Conservation (phyloP, 176 grass and related monocot species). For the Sorghum bicolor region DNA sequence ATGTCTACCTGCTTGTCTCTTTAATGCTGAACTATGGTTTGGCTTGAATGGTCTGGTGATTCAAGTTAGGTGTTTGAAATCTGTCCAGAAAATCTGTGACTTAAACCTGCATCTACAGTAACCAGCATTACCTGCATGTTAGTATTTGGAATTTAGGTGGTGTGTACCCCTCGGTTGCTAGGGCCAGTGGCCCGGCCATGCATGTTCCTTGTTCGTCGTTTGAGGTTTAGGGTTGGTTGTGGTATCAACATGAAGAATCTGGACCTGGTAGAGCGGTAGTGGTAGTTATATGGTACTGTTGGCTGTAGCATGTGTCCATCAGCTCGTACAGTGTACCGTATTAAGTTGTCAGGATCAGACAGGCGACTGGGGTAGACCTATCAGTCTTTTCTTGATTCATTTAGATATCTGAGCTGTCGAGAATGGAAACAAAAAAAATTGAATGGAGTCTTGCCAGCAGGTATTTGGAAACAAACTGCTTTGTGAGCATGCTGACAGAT, state of each 20-base stretch:
- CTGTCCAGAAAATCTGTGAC: conserved; percentile 9
- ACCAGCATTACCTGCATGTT: background rate
- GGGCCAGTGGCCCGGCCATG: conserved; percentile 13
- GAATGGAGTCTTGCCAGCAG: background rate
- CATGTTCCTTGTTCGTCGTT: conserved; percentile 2
- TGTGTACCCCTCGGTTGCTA: background rate
- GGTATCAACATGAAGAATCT: conserved; percentile 11
- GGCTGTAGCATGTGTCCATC: background rate
- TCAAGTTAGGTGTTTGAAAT: background rate
- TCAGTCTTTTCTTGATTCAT: background rate
- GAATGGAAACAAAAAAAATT: background rate
- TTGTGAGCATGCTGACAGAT: background rate
- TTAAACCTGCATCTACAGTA: background rate
- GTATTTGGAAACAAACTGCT: background rate
- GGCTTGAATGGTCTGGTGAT: background rate
- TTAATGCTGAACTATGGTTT: background rate
- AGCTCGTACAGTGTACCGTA: conserved; percentile 14
- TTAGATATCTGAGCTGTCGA: background rate
- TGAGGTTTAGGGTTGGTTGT: conserved; percentile 20
- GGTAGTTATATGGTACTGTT: background rate
- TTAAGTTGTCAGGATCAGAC: conserved; percentile 4
- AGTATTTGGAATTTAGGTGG: background rate
- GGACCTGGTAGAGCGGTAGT: background rate
- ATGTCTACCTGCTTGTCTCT: background rate
- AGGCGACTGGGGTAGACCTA: background rate